Percentiles rank a stretch among this genome's conserved stretches.
These are phyloP conservation scores for Phytophthora foliorum DNA, from an alignment of 352 stramenopile genomes.

Conservation along the genomic window DNA sequence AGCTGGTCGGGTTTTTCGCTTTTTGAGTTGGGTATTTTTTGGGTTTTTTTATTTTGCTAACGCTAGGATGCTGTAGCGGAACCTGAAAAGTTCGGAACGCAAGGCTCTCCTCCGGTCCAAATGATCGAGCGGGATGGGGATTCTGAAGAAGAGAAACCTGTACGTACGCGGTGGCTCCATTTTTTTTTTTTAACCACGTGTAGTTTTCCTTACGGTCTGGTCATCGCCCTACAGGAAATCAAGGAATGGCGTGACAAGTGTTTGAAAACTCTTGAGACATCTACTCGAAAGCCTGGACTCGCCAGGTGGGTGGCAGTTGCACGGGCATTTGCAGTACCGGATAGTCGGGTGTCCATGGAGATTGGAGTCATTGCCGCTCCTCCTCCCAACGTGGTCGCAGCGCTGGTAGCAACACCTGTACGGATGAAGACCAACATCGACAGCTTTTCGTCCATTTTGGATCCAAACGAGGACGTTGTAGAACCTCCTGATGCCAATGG, in stretches of 20 bases:
- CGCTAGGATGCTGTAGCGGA: too few species aligned
- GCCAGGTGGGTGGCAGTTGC: constrained; percentile 52
- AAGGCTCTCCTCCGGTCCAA: constrained; percentile 10
- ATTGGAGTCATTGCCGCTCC: constrained; percentile 32
- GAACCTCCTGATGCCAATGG: background rate
- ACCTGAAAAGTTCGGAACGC: background rate
- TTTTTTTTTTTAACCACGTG: background rate
- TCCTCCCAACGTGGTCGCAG: constrained; percentile 20
- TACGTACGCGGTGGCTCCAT: background rate
- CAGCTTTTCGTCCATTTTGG: constrained; percentile 49
- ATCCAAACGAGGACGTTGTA: constrained; percentile 7
- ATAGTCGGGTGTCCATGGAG: constrained; percentile 31
- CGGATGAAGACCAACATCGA: constrained; percentile 57
- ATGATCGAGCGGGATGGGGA: constrained; percentile 20
- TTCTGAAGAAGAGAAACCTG: constrained; percentile 28
- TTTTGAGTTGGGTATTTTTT: too few species aligned
- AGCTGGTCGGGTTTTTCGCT: too few species aligned
- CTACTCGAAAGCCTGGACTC: constrained; percentile 45
- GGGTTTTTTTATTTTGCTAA: too few species aligned
- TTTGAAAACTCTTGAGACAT: constrained; percentile 40
- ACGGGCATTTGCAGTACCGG: constrained; percentile 41
- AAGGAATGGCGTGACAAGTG: constrained; percentile 53
- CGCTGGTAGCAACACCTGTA: constrained; percentile 26
- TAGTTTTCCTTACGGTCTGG: background rate
- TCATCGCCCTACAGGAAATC: constrained; percentile 38